Evolutionary conservation across 352 stramenopile genomes (phyloP).

Genomic region (Phytophthora nicotianae): DNA sequence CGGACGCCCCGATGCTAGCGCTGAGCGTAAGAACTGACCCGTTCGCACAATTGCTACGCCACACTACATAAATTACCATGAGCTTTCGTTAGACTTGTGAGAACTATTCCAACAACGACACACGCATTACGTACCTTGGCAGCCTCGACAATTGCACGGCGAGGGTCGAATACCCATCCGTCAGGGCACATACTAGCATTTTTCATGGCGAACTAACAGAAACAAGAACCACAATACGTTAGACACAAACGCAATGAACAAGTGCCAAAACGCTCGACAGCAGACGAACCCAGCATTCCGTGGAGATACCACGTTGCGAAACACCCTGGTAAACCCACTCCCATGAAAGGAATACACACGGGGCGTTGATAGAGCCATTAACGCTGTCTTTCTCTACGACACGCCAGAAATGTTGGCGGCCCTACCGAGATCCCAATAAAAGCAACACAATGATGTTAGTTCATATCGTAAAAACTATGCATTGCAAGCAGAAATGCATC

Average conservation of each 20-base stretch:
- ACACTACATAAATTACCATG: constrained; percentile 32
- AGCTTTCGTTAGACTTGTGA: constrained; percentile 2
- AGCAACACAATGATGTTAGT: constrained; percentile 4
- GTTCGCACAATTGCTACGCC: constrained; percentile 74
- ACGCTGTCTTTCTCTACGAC: constrained; percentile 58
- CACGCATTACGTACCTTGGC: constrained; percentile 48
- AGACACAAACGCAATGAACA: constrained; percentile 2
- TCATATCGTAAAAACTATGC: background rate
- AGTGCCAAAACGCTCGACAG: background rate
- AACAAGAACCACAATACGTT: constrained; percentile 7
- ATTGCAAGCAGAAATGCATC: background rate
- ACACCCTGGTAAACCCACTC: constrained; percentile 89
- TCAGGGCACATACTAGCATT: constrained; percentile 68
- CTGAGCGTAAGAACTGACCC: constrained; percentile 68
- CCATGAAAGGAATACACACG: constrained; percentile 83
- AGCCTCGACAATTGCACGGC: constrained; percentile 76
- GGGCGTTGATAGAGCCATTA: constrained; percentile 44
- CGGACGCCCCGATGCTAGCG: constrained; percentile 36
- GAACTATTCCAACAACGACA: constrained; percentile 3
- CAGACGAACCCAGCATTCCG: constrained; percentile 72
- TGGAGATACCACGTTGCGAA: constrained; percentile 78
- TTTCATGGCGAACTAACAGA: constrained; percentile 79
- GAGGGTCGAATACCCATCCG: constrained; percentile 73
- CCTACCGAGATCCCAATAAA: constrained; percentile 33
- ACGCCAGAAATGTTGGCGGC: constrained; percentile 84